Evolutionary conservation across 2,329 filamentous ascomycete species (phyloP).

Genomic region (Phaeomoniella chlamydospora): DNA sequence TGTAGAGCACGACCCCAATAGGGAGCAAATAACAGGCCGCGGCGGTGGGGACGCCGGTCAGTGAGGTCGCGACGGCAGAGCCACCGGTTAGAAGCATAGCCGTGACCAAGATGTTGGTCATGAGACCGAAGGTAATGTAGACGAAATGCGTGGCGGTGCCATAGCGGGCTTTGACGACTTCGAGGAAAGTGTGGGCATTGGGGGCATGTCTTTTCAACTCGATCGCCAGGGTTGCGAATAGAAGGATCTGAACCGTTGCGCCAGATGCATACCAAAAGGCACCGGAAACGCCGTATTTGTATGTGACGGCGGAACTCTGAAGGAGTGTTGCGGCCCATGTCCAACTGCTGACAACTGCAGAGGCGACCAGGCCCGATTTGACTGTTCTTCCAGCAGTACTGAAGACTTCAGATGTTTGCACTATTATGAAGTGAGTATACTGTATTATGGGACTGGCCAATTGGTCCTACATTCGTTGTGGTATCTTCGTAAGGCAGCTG

Average conservation of each 20-base stretch:
- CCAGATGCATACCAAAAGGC: constrained; percentile 55
- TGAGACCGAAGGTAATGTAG: constrained; percentile 68
- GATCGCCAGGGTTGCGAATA: constrained; percentile 83
- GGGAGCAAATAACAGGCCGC: constrained; percentile 77
- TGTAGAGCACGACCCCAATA: constrained; percentile 68
- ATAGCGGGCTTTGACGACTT: constrained; percentile 71
- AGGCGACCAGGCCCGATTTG: constrained; percentile 75
- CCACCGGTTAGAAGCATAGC: constrained; percentile 82
- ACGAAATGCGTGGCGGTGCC: constrained; percentile 58
- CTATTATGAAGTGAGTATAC: constrained; percentile 6
- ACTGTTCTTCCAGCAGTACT: constrained; percentile 76
- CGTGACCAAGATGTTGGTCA: constrained; percentile 77
- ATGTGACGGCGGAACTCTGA: constrained; percentile 64
- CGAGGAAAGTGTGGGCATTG: constrained; percentile 73
- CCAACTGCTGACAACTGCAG: constrained; percentile 86
- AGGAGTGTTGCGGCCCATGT: constrained; percentile 80
- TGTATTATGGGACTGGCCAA: neutral
- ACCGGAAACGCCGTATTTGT: constrained; percentile 56
- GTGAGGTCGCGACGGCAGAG: constrained; percentile 54
- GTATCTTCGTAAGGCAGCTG: constrained; percentile 38
- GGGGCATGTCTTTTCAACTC: constrained; percentile 76
- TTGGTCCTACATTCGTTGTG: constrained; percentile 1
- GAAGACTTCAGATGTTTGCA: constrained; percentile 89
- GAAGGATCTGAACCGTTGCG: constrained; percentile 74
- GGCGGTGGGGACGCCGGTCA: constrained; percentile 62